These are phyloP conservation scores for Carex littledalei DNA, from an alignment of 176 grass and related monocot species.

Conservation along the genomic window DNA sequence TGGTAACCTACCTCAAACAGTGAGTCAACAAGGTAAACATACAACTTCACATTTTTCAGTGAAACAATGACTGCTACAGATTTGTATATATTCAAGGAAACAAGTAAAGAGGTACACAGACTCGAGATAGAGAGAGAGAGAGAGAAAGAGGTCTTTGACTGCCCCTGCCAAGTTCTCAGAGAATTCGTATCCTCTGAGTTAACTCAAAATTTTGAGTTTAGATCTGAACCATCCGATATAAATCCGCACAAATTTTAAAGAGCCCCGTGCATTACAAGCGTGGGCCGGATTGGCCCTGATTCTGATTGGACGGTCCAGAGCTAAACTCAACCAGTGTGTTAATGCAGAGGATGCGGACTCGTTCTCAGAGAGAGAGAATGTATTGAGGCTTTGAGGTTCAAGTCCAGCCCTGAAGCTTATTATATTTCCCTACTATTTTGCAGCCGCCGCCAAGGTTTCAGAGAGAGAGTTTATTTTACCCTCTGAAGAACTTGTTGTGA, in stretches of 20 bases:
- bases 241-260: too few species aligned
- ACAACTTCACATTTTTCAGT: neutral
- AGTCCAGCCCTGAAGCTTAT: too few species aligned
- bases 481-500: slow-evolving; percentile 75
- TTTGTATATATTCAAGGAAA: neutral
- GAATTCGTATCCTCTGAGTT: neutral
- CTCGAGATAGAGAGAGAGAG: neutral
- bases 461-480: slow-evolving; percentile 32
- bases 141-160: neutral
- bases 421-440: too few species aligned
- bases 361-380: neutral
- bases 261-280: too few species aligned
- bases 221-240: too few species aligned
- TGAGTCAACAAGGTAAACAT: neutral
- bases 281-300: too few species aligned
- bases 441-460: neutral
- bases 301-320: too few species aligned
- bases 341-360: too few species aligned
- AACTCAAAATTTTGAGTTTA: too few species aligned
- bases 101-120: neutral
- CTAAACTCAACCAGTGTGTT: too few species aligned
- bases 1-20: neutral
- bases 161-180: neutral
- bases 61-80: neutral
- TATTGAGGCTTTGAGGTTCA: too few species aligned